Base-by-base conservation (phyloP, 2,329 filamentous ascomycete genomes). In the Monosporascus sp. region DNA sequence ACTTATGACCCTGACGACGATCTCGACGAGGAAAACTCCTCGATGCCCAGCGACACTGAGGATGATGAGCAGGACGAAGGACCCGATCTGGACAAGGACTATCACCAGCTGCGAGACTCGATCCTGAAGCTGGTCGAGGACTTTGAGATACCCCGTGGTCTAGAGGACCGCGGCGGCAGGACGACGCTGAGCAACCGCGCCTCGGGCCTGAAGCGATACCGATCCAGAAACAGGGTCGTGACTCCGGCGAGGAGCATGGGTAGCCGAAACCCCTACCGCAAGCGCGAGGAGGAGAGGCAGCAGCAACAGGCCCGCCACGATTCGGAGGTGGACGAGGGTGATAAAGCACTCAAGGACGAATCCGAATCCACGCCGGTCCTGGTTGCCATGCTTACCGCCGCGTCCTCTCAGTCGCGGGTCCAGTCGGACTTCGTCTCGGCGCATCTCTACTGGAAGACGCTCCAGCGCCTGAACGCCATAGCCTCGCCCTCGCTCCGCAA, bases 381-480 rank as follows among this genome's bases (percentile, higher is more conserved):
- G 11, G 78, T 89, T 41, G 79, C 81, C 1, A 91, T 92, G 86
- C 79, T 92, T 27, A 84, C 87, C 58, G 85, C 87, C 18, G 89
- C 89, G 17, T 88, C 88, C 59, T 79, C 84, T 1, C 87, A 90
- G 66, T 91, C 89, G 52, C 84, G 89, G 60, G 84, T 87, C 24
- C 83, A 88, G 55, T 88, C 88, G 0, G 90, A 96, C 66, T 96
- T 91, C 63, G 84, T 94, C 48, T 87, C 87, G 31, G 88, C 90
- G 1, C 89, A 95, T 61, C 79, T 89, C 49, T 96, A 93, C 74
- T 93, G 89, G 84, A 88, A 87, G 65, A 91, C 90, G 0, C 73
- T 93, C 27, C 84, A 89, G 55, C 87, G 90, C 56, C 78, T 96
- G 18, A 82, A 83, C 60, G 79, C 78, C 51, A 70, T 88, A 52